These are phyloP conservation scores for Kregervanrija pseudodelftensis DNA, from an alignment of 805 yeast species.

Conservation along the genomic window DNA sequence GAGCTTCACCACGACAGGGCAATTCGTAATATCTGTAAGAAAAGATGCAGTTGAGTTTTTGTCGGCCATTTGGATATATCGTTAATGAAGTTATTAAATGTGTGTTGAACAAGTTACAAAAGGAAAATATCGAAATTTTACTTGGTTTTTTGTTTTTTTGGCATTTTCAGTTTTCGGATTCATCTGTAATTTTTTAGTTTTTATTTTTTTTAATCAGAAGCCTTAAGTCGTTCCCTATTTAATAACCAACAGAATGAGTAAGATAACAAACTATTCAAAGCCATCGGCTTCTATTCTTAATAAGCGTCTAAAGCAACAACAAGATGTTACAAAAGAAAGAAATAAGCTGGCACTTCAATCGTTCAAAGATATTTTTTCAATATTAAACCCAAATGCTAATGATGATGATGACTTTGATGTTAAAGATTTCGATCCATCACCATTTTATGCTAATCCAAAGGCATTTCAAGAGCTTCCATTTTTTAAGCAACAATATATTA, in stretches of 20 bases:
- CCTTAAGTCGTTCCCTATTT: too few relatives aligned
- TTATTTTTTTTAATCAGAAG: too few relatives aligned
- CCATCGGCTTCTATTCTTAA: conserved; percentile 20
- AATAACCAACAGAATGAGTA: too few relatives aligned
- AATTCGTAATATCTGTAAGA: conserved; percentile 70
- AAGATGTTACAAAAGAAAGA: conserved; percentile 24
- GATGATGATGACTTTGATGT: conserved; percentile 28
- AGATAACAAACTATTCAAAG: conserved; percentile 7
- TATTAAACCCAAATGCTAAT: conserved; percentile 23
- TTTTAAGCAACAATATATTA: conserved; percentile 51
- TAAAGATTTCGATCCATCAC: conserved; percentile 26
- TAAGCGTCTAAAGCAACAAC: conserved; percentile 21
- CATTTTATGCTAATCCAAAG: conserved; percentile 25
- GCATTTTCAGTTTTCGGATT: too few relatives aligned
- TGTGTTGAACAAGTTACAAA: too few relatives aligned
- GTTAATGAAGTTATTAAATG: too few relatives aligned
- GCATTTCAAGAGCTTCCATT: conserved; percentile 27
- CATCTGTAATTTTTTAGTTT: too few relatives aligned
- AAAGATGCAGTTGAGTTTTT: conserved; percentile 33
- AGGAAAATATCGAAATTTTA: too few relatives aligned
- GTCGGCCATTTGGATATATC: too few relatives aligned
- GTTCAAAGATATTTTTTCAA: conserved; percentile 32
- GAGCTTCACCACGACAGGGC: conserved; percentile 73
- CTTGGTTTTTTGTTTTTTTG: too few relatives aligned
- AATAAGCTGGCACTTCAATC: conserved; percentile 32